phyloP scores from a whole-genome alignment of 768 basidiomycete genomes.

The Amanita jacksonii region DNA sequence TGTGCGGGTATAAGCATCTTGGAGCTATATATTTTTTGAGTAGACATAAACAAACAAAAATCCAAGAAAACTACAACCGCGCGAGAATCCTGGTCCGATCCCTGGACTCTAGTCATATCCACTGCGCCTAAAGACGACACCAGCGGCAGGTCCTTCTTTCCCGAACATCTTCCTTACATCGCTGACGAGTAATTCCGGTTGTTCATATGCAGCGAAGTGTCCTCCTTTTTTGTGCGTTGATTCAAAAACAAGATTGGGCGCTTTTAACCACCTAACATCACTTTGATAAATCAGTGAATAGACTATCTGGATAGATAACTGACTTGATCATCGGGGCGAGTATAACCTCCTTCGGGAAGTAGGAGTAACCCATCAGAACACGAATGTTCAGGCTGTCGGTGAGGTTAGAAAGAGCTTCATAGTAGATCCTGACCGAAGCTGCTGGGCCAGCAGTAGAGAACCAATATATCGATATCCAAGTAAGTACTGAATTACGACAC shows the following conservation, averaged over 20 bases:
- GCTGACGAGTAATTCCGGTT: conserved; percentile 33
- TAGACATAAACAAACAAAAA: no score
- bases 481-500: conserved; percentile 31
- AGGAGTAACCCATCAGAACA: conserved; percentile 40
- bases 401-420: conserved; percentile 25
- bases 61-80: no score
- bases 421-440: conserved; percentile 50
- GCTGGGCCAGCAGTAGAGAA: conserved; percentile 51
- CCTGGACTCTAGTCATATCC: conserved; percentile 32
- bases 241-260: conserved; percentile 33
- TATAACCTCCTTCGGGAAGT: conserved; percentile 40
- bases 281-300: neutral
- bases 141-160: conserved; percentile 37
- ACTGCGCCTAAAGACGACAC: conserved; percentile 32
- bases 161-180: conserved; percentile 52
- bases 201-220: conserved; percentile 50
- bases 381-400: conserved; percentile 10
- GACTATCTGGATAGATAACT: conserved; percentile 8
- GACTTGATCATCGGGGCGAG: conserved; percentile 21
- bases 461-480: conserved; percentile 50
- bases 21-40: no score
- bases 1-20: no score
- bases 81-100: no score
- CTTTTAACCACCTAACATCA: conserved; percentile 31
- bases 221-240: conserved; percentile 41